Evolutionary conservation across 2,329 filamentous ascomycete genomes (phyloP), one percentile per base, ranked within the genome.

Genomic region (Pseudogymnoascus sp.): DNA sequence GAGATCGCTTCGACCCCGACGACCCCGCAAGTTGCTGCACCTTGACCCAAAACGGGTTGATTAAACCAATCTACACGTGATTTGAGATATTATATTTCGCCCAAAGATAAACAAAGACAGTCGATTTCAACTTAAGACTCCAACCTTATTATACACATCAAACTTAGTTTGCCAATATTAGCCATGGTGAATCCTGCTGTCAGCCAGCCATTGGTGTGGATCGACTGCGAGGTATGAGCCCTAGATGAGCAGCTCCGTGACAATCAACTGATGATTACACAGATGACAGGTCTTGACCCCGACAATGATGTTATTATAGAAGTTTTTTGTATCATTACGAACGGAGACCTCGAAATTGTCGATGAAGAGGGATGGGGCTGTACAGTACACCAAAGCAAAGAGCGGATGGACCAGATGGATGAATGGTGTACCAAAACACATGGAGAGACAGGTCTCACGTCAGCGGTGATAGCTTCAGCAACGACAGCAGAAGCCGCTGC

Each of bases 211-310:
- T 65, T 73, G 9, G 70, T 73, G 25, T 73, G 72, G 72, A 72
- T 73, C 21, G 72, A 73, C 59, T 73, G 72, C 62, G 72, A 73
- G 67, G 72, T 72, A 65, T 40, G 65, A 62, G 12, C 28, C 40
- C 53, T 38, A 62, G 28, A 56, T 21, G 28, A 56, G 49, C 28
- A 1, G 14, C 14, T 18, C 18, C 16, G 7, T 8, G 49, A 60
- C 56, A 28, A 38, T 64, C 42, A 49, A 38, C 40, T 63, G 40
- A 43, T 16, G 38, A 23, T 12, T 16, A 14, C 46, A n/a, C 68
- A 96, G 91, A 99, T 99, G 95, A 97, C 91, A 34, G 91, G 91
- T 21, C 83, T 96, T 6, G 82, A 96, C 75, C 82, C 87, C 1
- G 84, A 89, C 64, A 85, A 80, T 34, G 93, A 97, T 72, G 87